phyloP scores from a whole-genome alignment of 176 grass and related monocot genomes.

The Tillandsia fasciculata region DNA sequence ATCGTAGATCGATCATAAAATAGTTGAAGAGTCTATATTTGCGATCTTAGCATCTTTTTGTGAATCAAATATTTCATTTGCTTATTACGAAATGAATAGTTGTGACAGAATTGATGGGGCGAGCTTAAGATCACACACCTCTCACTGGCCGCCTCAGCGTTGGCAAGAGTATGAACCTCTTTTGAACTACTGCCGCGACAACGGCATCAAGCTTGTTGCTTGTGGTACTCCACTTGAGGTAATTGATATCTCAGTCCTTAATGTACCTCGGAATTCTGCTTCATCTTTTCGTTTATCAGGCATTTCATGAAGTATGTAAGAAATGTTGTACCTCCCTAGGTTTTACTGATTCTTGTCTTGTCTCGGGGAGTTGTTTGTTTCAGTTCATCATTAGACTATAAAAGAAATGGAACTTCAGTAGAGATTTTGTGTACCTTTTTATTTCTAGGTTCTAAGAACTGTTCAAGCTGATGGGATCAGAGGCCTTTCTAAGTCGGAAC shows the following conservation, averaged over 20 bases:
- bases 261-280: no score
- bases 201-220: conserved; percentile 72
- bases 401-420: background rate
- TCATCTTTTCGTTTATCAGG: no score
- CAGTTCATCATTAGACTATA: background rate
- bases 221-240: conserved; percentile 95
- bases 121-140: conserved; percentile 48
- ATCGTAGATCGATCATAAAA: no score
- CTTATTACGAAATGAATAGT: background rate
- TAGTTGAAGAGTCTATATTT: no score
- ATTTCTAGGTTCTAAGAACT: conserved; percentile 74
- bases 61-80: background rate
- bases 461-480: conserved; percentile 87
- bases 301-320: background rate
- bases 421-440: conserved; percentile 18
- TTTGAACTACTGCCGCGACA: conserved; percentile 77
- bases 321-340: background rate
- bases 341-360: background rate
- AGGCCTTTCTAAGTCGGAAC: conserved; percentile 70
- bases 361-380: background rate
- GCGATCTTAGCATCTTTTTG: no score
- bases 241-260: conserved; percentile 18
- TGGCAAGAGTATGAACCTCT: conserved; percentile 97
- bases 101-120: conserved; percentile 70
- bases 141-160: conserved; percentile 74